These are phyloP conservation scores for Fusarium tanahbumbuense DNA, from an alignment of 2,329 filamentous ascomycete genomes.

Conservation along the genomic window DNA sequence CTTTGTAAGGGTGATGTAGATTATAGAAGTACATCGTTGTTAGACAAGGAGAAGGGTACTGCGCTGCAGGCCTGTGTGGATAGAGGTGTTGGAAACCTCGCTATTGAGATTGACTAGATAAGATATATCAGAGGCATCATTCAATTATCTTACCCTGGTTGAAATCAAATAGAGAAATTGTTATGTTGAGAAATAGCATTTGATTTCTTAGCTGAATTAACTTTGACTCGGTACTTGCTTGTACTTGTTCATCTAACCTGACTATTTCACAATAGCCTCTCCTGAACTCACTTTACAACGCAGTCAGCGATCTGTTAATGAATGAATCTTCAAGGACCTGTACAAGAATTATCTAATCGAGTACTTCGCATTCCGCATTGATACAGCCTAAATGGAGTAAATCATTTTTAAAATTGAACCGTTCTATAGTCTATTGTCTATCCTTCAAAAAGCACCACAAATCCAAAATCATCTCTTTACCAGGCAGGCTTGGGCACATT, in stretches of 20 bases:
- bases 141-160: rapidly evolving
- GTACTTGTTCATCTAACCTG: rapidly evolving
- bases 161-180: rapidly evolving
- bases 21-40: neutral
- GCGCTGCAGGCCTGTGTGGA: neutral
- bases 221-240: no score
- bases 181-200: no score
- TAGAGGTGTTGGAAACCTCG: neutral
- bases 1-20: neutral
- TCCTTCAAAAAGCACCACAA: neutral
- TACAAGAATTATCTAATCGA: neutral
- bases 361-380: neutral
- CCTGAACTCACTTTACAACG: rapidly evolving
- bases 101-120: neutral
- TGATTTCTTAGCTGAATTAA: no score
- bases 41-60: neutral
- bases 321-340: no score
- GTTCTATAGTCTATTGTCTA: neutral
- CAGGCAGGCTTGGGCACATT: neutral
- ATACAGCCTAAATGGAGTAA: rapidly evolving
- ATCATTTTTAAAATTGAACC: rapidly evolving
- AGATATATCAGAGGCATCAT: neutral
- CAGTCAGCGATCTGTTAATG: no score
- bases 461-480: neutral
- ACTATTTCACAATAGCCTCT: rapidly evolving